A percentile compares a stretch with the other conserved stretches of the same genome.
phyloP scores from a whole-genome alignment of 257 asterid species.

The Primulina huaijiensis region DNA sequence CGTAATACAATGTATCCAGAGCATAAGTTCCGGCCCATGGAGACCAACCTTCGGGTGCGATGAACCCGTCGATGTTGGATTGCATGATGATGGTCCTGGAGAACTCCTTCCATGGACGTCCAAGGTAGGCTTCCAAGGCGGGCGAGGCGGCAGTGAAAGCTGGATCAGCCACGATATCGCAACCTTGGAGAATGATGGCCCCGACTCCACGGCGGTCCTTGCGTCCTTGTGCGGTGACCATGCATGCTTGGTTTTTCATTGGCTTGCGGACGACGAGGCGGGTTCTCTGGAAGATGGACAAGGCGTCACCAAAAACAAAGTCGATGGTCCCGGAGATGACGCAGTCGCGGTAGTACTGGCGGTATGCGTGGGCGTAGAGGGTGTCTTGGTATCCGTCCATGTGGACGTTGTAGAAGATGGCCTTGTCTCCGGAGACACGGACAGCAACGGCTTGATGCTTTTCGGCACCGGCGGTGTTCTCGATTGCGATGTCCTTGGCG shows the following conservation, averaged over 20 bases:
- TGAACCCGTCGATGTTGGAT: conserved; percentile 46
- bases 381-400: conserved; percentile 76
- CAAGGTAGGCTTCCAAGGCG: conserved; percentile 41
- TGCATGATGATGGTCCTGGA: conserved; percentile 73
- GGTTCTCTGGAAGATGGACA: conserved; percentile 62
- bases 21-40: conserved; percentile 71
- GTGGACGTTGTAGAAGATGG: conserved; percentile 57
- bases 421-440: conserved; percentile 62
- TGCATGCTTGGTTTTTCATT: conserved; percentile 57
- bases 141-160: conserved; percentile 31
- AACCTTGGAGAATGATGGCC: conserved; percentile 49
- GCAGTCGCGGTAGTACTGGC: conserved; percentile 71
- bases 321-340: conserved; percentile 75
- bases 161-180: conserved; percentile 44
- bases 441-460: conserved; percentile 77
- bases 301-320: conserved; percentile 74
- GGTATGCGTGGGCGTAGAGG: conserved; percentile 63
- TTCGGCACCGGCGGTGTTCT: conserved; percentile 70
- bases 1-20: conserved; percentile 55
- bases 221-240: conserved; percentile 92
- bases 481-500: conserved; percentile 66
- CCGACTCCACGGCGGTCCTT: conserved; percentile 51
- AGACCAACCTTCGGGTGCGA: conserved; percentile 68
- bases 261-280: conserved; percentile 62
- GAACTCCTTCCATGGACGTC: conserved; percentile 82